Conservation (phyloP, 1,139 yeast species). For the Debaryomyces udenii region DNA sequence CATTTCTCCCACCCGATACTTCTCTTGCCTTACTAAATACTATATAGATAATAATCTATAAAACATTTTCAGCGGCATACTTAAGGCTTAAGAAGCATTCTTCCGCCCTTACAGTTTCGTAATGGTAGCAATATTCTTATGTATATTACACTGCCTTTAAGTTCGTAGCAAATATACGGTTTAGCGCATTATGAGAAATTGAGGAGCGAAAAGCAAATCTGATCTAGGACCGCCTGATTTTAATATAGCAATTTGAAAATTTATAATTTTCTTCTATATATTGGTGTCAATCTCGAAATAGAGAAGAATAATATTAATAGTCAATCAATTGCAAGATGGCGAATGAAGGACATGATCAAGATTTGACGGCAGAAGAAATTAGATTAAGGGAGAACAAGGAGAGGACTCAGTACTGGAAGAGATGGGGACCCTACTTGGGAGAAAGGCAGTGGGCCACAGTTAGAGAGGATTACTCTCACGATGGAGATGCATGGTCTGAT, state of each 20-base stretch:
- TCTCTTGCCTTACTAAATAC: too few species aligned
- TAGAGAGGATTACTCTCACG: slow-evolving; percentile 83
- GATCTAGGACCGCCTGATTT: not conserved
- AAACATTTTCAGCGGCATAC: too few species aligned
- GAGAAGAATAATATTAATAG: not conserved
- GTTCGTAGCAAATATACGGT: slow-evolving; percentile 2
- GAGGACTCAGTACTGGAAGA: slow-evolving; percentile 69
- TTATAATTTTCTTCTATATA: not conserved
- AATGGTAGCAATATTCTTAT: too few species aligned
- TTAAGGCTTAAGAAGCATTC: too few species aligned
- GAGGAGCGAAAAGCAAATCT: slow-evolving; percentile 3
- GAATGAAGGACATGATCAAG: slow-evolving; percentile 1
- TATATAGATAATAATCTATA: too few species aligned
- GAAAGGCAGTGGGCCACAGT: slow-evolving; percentile 97
- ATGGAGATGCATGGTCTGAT: slow-evolving; percentile 93
- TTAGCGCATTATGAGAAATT: slow-evolving; percentile 6
- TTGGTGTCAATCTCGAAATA: too few species aligned
- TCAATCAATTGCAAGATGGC: slow-evolving; percentile 4
- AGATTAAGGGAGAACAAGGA: slow-evolving; percentile 64
- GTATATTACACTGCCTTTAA: not conserved
- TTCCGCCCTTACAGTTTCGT: too few species aligned
- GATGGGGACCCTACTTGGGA: slow-evolving; percentile 92
- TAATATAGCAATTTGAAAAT: slow-evolving; percentile 1
- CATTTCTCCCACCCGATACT: too few species aligned
- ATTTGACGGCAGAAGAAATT: slow-evolving; percentile 62